Evolutionary conservation across 495 filamentous ascomycete species (phyloP).

Genomic region (Podospora fimiseda): DNA sequence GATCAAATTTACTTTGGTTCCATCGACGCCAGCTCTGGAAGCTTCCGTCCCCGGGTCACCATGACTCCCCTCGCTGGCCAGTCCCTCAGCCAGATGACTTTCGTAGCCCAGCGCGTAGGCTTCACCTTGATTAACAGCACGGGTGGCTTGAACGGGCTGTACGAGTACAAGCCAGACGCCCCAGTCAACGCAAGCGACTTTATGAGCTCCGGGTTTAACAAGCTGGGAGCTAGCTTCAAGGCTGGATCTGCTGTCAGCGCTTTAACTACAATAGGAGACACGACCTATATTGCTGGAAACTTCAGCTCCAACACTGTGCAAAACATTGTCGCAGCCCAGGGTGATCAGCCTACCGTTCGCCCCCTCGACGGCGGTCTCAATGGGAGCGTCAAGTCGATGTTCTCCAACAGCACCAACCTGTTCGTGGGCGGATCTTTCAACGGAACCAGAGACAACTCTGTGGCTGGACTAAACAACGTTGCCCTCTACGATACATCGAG

Average conservation of each 20-base stretch:
- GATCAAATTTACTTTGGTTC: constrained; percentile 80
- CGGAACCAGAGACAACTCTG: constrained; percentile 56
- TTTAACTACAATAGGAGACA: constrained; percentile 51
- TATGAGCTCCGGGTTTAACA: constrained; percentile 63
- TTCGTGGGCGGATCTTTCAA: constrained; percentile 88
- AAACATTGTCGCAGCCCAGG: constrained; percentile 71
- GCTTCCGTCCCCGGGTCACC: constrained; percentile 77
- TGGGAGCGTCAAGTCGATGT: constrained; percentile 65
- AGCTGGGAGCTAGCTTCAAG: constrained; percentile 61
- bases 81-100: constrained; percentile 51
- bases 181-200: constrained; percentile 56
- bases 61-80: constrained; percentile 64
- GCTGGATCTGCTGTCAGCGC: constrained; percentile 58
- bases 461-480: constrained; percentile 59
- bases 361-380: constrained; percentile 73
- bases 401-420: constrained; percentile 54
- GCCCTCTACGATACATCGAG: constrained; percentile 65
- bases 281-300: constrained; percentile 75
- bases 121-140: constrained; percentile 66
- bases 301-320: constrained; percentile 60
- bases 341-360: constrained; percentile 50
- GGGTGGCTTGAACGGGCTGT: constrained; percentile 79
- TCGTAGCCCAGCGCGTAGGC: constrained; percentile 80
- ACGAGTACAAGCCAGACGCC: constrained; percentile 72
- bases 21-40: constrained; percentile 66